Evolutionary conservation across 2,329 filamentous ascomycete genomes (phyloP).

Genomic region (Aureobasidium namibiae): DNA sequence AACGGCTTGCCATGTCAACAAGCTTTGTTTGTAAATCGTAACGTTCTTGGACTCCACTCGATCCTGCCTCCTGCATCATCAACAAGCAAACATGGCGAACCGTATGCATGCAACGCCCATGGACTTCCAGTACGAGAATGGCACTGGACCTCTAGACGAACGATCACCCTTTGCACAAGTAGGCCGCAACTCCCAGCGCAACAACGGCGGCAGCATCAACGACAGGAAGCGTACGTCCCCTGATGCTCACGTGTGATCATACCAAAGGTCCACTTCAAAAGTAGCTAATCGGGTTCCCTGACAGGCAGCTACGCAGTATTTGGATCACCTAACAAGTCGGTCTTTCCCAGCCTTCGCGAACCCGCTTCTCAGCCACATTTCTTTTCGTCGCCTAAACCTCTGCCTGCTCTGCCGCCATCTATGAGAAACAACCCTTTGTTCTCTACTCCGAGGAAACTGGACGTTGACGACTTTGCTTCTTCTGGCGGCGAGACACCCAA

Average conservation of each 20-base stretch:
- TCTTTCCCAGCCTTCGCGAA: slow-evolving; percentile 39
- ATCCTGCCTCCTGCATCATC: too few relatives aligned
- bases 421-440: slow-evolving; percentile 28
- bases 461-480: slow-evolving; percentile 31
- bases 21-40: slow-evolving; percentile 6
- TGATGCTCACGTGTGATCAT: not conserved
- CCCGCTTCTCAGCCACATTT: slow-evolving; percentile 43
- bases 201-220: slow-evolving; percentile 20
- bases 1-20: slow-evolving; percentile 1
- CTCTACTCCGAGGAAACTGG: slow-evolving; percentile 30
- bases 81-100: slow-evolving; percentile 22
- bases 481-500: slow-evolving; percentile 43
- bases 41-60: not conserved
- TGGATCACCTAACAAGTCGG: slow-evolving; percentile 41
- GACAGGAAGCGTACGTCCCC: slow-evolving; percentile 32
- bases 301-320: slow-evolving; percentile 27
- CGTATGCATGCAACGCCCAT: slow-evolving; percentile 33
- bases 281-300: not conserved
- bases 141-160: slow-evolving; percentile 36
- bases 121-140: slow-evolving; percentile 47
- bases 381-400: slow-evolving; percentile 34
- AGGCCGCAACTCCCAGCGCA: slow-evolving; percentile 27
- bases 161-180: slow-evolving; percentile 39
- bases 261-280: not conserved
- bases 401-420: slow-evolving; percentile 29